Conservation (phyloP, 2,329 filamentous ascomycete species). For the Corynespora cassiicola region DNA sequence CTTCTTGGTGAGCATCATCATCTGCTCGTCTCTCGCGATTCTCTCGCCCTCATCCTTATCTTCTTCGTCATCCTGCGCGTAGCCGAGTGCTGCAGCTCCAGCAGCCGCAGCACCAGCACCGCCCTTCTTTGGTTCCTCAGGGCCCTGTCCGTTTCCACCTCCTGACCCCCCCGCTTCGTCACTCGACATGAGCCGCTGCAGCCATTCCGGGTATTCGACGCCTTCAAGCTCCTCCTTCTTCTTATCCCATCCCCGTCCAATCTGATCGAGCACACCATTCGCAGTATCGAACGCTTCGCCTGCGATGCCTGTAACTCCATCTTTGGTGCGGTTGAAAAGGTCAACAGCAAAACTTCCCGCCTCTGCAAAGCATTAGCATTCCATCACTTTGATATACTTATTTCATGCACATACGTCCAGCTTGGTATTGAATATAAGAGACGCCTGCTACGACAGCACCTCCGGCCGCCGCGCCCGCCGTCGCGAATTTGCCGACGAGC, state of each 20-base stretch:
- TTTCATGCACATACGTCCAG: slow-evolving; percentile 69
- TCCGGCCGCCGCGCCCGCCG: slow-evolving; percentile 90
- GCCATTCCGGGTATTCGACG: slow-evolving; percentile 74
- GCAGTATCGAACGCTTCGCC: slow-evolving; percentile 74
- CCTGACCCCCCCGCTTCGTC: slow-evolving; percentile 48
- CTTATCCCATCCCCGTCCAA: slow-evolving; percentile 79
- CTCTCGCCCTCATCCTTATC: slow-evolving; percentile 70
- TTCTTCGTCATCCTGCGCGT: slow-evolving; percentile 72
- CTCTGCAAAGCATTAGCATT: slow-evolving; percentile 60
- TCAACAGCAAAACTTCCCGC: slow-evolving; percentile 80
- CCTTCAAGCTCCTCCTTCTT: slow-evolving; percentile 81
- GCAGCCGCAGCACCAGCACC: slow-evolving; percentile 63
- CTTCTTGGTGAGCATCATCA: slow-evolving; percentile 99
- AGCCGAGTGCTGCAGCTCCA: slow-evolving; percentile 81
- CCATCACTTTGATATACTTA: slow-evolving; percentile 1
- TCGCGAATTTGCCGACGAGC: slow-evolving; percentile 85
- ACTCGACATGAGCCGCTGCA: slow-evolving; percentile 70
- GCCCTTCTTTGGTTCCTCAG: slow-evolving; percentile 61
- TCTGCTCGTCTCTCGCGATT: slow-evolving; percentile 88
- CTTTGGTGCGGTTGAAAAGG: slow-evolving; percentile 73
- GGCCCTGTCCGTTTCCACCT: slow-evolving; percentile 46
- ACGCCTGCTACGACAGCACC: slow-evolving; percentile 84
- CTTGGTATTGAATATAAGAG: slow-evolving; percentile 96
- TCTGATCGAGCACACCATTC: slow-evolving; percentile 78
- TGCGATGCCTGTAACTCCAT: slow-evolving; percentile 73